phyloP scores from a whole-genome alignment of 1,139 yeast genomes.

The Pichia sp. region DNA sequence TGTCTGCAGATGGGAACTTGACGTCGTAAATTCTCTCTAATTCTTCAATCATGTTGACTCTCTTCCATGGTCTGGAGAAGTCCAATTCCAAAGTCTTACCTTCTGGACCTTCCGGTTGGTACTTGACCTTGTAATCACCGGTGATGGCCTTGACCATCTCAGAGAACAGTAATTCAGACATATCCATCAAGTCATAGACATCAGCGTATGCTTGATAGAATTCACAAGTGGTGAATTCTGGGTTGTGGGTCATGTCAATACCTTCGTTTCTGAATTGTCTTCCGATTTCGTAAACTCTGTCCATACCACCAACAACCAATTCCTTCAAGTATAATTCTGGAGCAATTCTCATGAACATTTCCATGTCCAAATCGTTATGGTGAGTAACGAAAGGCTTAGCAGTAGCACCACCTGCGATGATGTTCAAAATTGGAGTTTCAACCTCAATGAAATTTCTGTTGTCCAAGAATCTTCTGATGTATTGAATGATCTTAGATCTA shows the following conservation, averaged over 20 bases:
- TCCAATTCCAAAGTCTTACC: constrained; percentile 74
- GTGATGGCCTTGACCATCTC: constrained; percentile 97
- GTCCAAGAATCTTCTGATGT: constrained; percentile 83
- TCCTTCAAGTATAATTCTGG: constrained; percentile 96
- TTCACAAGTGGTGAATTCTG: constrained; percentile 97
- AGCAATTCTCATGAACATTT: constrained; percentile 97
- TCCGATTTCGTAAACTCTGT: constrained; percentile 97
- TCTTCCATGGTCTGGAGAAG: constrained; percentile 97
- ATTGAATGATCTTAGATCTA: constrained; percentile 85
- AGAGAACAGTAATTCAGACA: constrained; percentile 87
- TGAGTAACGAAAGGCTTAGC: constrained; percentile 97
- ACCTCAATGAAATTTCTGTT: constrained; percentile 84
- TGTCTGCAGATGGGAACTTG: constrained; percentile 92
- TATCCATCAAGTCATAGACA: constrained; percentile 92
- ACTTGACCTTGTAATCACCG: constrained; percentile 76
- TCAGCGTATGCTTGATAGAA: constrained; percentile 94
- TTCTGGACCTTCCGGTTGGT: constrained; percentile 89
- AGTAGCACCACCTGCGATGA: constrained; percentile 99
- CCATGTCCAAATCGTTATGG: constrained; percentile 94
- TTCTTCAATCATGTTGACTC: constrained; percentile 95
- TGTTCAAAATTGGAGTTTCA: constrained; percentile 98
- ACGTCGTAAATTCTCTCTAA: constrained; percentile 81
- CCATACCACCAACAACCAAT: constrained; percentile 97
- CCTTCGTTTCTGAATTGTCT: constrained; percentile 99
- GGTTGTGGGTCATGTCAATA: constrained; percentile 96